These are phyloP conservation scores for Stephania japonica DNA, from an alignment of 164 flowering plant genomes.

Conservation along the genomic window DNA sequence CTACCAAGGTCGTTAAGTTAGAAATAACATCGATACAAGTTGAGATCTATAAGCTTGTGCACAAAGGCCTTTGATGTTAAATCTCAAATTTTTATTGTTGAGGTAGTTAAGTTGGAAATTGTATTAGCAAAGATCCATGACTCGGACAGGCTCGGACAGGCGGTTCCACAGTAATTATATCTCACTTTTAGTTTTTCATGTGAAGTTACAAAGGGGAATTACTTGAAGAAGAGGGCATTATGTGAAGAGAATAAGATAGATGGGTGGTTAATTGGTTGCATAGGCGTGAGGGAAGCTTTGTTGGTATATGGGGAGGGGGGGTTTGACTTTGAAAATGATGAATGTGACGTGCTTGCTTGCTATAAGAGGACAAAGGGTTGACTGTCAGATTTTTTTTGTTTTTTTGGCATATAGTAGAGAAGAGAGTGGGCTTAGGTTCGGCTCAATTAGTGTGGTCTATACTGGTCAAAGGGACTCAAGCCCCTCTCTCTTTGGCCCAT, in stretches of 20 bases:
- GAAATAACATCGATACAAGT: no score
- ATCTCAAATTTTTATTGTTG: no score
- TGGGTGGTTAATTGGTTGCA: background rate
- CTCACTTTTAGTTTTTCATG: background rate
- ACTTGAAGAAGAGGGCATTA: background rate
- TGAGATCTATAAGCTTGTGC: no score
- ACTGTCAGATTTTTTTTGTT: background rate
- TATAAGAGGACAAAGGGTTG: background rate
- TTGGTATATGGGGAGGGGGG: background rate
- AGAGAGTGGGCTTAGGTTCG: background rate
- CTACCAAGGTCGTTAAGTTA: no score
- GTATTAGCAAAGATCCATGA: no score
- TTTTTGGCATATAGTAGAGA: background rate
- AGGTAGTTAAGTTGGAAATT: no score
- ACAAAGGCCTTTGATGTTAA: no score
- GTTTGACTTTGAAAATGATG: background rate
- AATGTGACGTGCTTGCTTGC: background rate
- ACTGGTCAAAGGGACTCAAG: background rate
- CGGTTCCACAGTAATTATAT: no score
- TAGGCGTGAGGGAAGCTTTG: background rate
- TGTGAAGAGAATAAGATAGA: background rate
- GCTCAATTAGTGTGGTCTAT: background rate
- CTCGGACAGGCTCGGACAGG: no score
- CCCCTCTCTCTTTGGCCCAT: no score
- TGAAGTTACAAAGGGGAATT: background rate